A percentile compares a stretch with the other conserved stretches of the same genome.
Conservation (phyloP, 345 rosid species). For the Geranium brycei region DNA sequence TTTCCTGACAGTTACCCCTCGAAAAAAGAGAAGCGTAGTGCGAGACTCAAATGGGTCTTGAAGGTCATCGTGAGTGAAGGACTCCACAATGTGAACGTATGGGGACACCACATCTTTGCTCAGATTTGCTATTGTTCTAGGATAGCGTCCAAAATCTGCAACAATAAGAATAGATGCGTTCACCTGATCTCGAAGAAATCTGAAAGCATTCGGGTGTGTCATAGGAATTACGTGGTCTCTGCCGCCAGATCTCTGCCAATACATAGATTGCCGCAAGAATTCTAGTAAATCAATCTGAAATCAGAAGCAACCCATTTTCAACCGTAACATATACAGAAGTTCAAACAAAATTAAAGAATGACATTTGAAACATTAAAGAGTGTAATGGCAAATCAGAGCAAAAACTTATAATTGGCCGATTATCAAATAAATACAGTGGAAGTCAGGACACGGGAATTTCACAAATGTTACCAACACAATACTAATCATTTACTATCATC, state of each 20-base stretch:
- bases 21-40: conserved; percentile 68
- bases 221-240: conserved; percentile 93
- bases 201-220: conserved; percentile 99
- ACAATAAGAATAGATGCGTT: conserved; percentile 81
- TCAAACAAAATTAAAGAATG: neutral
- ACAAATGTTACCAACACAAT: too few species aligned
- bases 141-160: conserved; percentile 82
- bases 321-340: conserved; percentile 2
- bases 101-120: conserved; percentile 89
- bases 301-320: conserved; percentile 13
- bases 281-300: conserved; percentile 70
- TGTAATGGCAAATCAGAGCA: neutral
- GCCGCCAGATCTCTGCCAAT: conserved; percentile 89
- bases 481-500: too few species aligned
- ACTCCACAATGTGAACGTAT: conserved; percentile 81
- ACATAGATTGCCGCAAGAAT: conserved; percentile 48
- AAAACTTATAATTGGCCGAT: too few species aligned
- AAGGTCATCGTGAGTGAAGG: conserved; percentile 38
- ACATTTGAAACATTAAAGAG: neutral
- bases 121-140: conserved; percentile 53
- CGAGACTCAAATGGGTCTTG: conserved; percentile 63
- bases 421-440: too few species aligned
- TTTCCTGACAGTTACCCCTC: conserved; percentile 84
- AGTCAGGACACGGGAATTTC: too few species aligned
- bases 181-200: conserved; percentile 72